Base-by-base conservation (phyloP, 106 monocot species). In the Apostasia ramifera region DNA sequence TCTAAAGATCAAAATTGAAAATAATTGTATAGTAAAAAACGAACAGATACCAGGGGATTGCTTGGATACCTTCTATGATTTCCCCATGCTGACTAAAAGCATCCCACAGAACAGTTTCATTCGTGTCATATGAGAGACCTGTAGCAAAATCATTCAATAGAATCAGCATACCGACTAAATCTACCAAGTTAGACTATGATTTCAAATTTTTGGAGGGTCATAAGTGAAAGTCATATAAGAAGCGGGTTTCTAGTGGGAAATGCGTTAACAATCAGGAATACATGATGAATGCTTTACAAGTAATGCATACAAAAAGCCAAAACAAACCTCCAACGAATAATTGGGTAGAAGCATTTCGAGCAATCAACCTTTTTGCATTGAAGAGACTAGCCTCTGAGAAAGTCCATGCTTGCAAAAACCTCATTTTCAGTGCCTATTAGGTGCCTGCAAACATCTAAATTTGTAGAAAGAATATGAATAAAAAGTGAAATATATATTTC, bases 41-140 rank as follows among this genome's bases (percentile, higher is more conserved):
- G 4, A 67, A 64, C 2, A 46, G 8, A 6, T 53, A 3, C 0
- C 9, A 6, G 11, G 12, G 26, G 14, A 8, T 3, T 10, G 47
- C 13, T 42, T 1, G 49, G 43, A 8, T 67, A 84, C 89, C 85
- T 89, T 75, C 59, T 53, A 78, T 76, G n/a, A 86, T 63, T 68
- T 74, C 64, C 44, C 83, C 89, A 75, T 71, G 72, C 40, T 78
- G 45, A 56, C 49, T 61, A 45, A 90, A 90, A 53, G 73, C 75
- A 69, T 90, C 83, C 63, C 67, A 81, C 9, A 90, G 66, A 68
- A 68, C 70, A 60, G 78, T 56, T 81, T 90, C 89, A 76, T 86
- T 90, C 47, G 85, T 86, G 40, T 86, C 85, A 73, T 75, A 81
- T 52, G 85, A 83, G 44, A 85, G 78, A 6, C 83, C 87, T 87